phyloP scores from a whole-genome alignment of 768 basidiomycete species.

The Trametes gibbosa region DNA sequence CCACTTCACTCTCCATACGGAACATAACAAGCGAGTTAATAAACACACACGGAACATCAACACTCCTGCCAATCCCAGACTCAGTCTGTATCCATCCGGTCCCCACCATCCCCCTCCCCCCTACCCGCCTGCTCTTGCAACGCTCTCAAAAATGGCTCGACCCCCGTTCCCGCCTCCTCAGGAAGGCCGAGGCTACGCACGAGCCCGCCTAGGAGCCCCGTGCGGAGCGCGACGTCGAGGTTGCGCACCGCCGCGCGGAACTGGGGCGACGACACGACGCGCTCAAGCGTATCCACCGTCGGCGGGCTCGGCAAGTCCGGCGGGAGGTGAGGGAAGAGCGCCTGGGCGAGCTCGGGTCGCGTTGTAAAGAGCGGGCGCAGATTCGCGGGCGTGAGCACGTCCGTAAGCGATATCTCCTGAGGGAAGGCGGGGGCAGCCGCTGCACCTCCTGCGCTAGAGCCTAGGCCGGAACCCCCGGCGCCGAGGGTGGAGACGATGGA shows the following conservation, averaged over 20 bases:
- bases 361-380: slow-evolving; percentile 67
- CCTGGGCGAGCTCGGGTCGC: slow-evolving; percentile 64
- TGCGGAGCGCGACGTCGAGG: slow-evolving; percentile 82
- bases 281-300: slow-evolving; percentile 64
- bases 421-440: neutral
- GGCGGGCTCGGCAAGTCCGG: slow-evolving; percentile 70
- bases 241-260: slow-evolving; percentile 77
- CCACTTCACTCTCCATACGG: neutral
- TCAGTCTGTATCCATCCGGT: slow-evolving; percentile 82
- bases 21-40: neutral
- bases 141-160: slow-evolving; percentile 77
- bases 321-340: slow-evolving; percentile 81
- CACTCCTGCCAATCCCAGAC: neutral
- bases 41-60: neutral
- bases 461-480: slow-evolving; percentile 19
- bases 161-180: slow-evolving; percentile 77
- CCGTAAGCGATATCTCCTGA: slow-evolving; percentile 62
- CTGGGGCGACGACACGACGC: slow-evolving; percentile 79
- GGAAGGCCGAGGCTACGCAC: slow-evolving; percentile 80
- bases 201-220: slow-evolving; percentile 72
- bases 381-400: slow-evolving; percentile 74
- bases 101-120: slow-evolving; percentile 37
- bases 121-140: slow-evolving; percentile 71
- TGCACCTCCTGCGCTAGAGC: neutral
- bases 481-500: slow-evolving; percentile 42